Base-by-base conservation (phyloP, 2,329 filamentous ascomycete species). In the Stachybotrys chlorohalonatus region DNA sequence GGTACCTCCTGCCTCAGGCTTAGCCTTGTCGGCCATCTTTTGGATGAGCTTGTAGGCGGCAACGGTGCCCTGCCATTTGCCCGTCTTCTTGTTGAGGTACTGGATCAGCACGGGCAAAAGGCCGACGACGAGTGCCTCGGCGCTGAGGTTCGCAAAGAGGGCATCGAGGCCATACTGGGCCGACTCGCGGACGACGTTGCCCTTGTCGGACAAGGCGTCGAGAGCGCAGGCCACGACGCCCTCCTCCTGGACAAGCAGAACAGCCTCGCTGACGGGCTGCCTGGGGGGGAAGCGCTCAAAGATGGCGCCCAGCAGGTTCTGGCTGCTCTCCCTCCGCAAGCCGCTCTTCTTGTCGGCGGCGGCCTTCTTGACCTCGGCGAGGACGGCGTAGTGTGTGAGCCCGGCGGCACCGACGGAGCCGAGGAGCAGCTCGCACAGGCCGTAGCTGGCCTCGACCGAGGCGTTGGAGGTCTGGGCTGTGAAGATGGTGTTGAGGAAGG, bases 1-100 rank as follows among this genome's bases (percentile, higher is more conserved):
- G 66, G 84, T 89, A 61, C 70, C 74, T 56, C 89, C 91, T 58
- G 89, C 83, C 54, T 87, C 85, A 70, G 95, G 85, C 79, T 95
- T 88, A 47, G 93, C 89, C 78, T 95, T 96, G 68, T 95, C 89
- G 51, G 94, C 94, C 87, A 97, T 95, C 72, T 86, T 90, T 68
- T 94, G 91, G 56, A 99, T 75, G 59, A 97, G 72, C 70, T 87
- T 85, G 67, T 87, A 87, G 49, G 90, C 94, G 57, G 88, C 92
- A 53, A 96, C 89, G 15, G 89, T 90, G 57, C 94, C 94, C 74
- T 99, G 94, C 94, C 94, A 99, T 75, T 99, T 99, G 61, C 90
- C 92, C 15, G 90, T 88, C 66, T 83, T 84, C 74, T 90, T 95
- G 67, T 79, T 78, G 32, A 99, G 79, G 69, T 97, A 97, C 53